These are phyloP conservation scores for Fusarium pseudograminearum DNA, from an alignment of 2,329 filamentous ascomycete genomes.

Conservation along the genomic window DNA sequence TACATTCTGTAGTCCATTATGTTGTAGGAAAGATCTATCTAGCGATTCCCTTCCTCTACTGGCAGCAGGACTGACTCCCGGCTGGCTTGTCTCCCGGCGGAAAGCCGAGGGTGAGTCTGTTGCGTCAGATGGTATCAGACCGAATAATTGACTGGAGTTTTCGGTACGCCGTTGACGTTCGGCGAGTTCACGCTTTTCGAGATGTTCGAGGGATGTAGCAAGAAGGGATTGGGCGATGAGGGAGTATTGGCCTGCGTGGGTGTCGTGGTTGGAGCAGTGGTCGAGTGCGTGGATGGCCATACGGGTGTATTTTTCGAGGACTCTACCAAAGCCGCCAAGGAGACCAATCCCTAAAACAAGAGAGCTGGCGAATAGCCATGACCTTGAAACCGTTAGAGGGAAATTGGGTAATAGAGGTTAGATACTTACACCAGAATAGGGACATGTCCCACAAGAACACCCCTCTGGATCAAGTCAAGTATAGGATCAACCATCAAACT, in stretches of 20 bases:
- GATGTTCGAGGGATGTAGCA: conserved; percentile 58
- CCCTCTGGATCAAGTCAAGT: conserved; percentile 58
- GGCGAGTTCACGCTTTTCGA: conserved; percentile 61
- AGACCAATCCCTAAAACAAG: conserved; percentile 65
- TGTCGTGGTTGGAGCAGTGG: conserved; percentile 62
- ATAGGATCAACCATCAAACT: conserved; percentile 65
- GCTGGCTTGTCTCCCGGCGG: conserved; percentile 22
- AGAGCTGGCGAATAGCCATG: conserved; percentile 66
- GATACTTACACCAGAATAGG: conserved; percentile 63
- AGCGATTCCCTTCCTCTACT: conserved; percentile 42
- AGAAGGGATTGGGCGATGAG: conserved; percentile 66
- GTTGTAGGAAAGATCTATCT: conserved; percentile 47
- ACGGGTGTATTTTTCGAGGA: conserved; percentile 63
- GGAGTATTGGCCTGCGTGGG: conserved; percentile 65
- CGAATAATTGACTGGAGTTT: conserved; percentile 65
- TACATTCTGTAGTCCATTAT: conserved; percentile 45
- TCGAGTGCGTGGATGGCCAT: conserved; percentile 62
- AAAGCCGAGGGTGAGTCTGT: conserved; percentile 25
- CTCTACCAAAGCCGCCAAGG: conserved; percentile 63
- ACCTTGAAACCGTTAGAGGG: conserved; percentile 50
- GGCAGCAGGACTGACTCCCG: conserved; percentile 30
- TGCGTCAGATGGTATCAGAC: conserved; percentile 55
- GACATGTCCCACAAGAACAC: conserved; percentile 58
- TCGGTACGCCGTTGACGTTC: conserved; percentile 62
- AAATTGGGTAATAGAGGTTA: accelerated